A percentile compares a stretch with the other conserved stretches of the same genome.
phyloP scores from a whole-genome alignment of 2,329 filamentous ascomycete species.

The Fusarium globosum region DNA sequence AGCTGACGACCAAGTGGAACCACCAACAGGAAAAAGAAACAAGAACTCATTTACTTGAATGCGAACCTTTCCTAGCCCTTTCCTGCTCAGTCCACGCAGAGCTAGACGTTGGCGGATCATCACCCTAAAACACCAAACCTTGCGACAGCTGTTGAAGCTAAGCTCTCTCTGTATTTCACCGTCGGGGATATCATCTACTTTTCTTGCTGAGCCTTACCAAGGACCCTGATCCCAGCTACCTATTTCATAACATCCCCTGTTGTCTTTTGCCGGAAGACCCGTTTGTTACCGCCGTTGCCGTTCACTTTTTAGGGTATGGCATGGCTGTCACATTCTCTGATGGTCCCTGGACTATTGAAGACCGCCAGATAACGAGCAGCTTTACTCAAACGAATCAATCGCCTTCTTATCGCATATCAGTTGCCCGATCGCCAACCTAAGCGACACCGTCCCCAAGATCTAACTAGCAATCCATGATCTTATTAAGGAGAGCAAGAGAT shows the following conservation, averaged over 20 bases:
- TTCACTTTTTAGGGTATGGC: conserved; percentile 1
- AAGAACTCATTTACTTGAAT: conserved; percentile 14
- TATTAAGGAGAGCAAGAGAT: background rate
- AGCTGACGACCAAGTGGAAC: conserved; percentile 18
- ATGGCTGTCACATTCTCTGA: background rate
- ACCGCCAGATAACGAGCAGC: background rate
- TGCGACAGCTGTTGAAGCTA: conserved; percentile 7
- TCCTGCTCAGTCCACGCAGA: conserved; percentile 7
- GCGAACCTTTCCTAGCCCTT: background rate
- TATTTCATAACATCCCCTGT: conserved; percentile 11
- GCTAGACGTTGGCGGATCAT: conserved; percentile 16
- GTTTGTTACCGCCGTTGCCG: conserved; percentile 30
- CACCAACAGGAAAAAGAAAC: conserved; percentile 23
- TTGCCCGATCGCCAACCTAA: background rate
- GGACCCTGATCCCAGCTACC: conserved; percentile 27
- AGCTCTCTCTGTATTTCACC: conserved; percentile 3
- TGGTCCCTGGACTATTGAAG: background rate
- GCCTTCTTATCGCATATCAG: background rate
- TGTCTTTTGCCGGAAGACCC: conserved; percentile 12
- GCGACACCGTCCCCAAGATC: conserved; percentile 1
- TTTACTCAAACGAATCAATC: conserved; percentile 6
- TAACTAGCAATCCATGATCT: background rate
- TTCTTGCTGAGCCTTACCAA: conserved; percentile 15
- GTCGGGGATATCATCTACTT: background rate
- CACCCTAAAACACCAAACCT: conserved; percentile 18